Conservation (phyloP, 192 early-diverging fungal genomes). For the Coemansia sp. region DNA sequence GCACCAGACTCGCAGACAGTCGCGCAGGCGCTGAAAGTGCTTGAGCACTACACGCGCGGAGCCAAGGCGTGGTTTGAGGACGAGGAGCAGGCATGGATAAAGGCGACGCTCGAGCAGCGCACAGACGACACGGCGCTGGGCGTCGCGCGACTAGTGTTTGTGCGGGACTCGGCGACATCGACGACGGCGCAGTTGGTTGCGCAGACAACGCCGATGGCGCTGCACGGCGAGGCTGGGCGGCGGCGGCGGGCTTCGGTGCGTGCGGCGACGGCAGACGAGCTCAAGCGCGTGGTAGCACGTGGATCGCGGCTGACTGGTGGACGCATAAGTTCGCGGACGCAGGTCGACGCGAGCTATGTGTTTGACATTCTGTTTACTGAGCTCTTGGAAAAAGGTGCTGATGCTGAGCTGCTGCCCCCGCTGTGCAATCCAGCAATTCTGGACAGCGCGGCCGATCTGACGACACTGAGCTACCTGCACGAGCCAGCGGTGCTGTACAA, state of each 20-base stretch:
- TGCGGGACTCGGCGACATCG: constrained; percentile 36
- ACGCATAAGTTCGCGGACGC: constrained; percentile 37
- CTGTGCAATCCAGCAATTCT: constrained; percentile 91
- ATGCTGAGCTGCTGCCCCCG: constrained; percentile 68
- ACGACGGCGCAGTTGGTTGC: constrained; percentile 42
- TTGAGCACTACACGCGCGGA: constrained; percentile 71
- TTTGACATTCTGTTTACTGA: constrained; percentile 43
- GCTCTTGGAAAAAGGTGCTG: constrained; percentile 44
- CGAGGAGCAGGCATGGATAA: constrained; percentile 81
- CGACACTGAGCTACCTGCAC: constrained; percentile 88
- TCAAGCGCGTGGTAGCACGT: constrained; percentile 36
- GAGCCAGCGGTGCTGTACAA: constrained; percentile 94
- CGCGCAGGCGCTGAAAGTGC: constrained; percentile 47
- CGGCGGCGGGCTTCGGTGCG: constrained; percentile 22
- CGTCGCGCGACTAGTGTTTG: constrained; percentile 45
- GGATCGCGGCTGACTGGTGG: constrained; percentile 53
- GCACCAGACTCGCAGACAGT: constrained; percentile 33
- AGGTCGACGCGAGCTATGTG: constrained; percentile 33
- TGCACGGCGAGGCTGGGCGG: not conserved
- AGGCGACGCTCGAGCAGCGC: constrained; percentile 58
- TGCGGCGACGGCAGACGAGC: constrained; percentile 37
- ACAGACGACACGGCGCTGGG: constrained; percentile 40
- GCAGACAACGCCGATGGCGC: constrained; percentile 19
- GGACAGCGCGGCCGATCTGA: constrained; percentile 85
- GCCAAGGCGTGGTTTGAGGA: constrained; percentile 89